Percentiles rank a stretch among this genome's conserved stretches.
Evolutionary conservation across 2,329 filamentous ascomycete species (phyloP).

Genomic region (Arachnomyces sp.): DNA sequence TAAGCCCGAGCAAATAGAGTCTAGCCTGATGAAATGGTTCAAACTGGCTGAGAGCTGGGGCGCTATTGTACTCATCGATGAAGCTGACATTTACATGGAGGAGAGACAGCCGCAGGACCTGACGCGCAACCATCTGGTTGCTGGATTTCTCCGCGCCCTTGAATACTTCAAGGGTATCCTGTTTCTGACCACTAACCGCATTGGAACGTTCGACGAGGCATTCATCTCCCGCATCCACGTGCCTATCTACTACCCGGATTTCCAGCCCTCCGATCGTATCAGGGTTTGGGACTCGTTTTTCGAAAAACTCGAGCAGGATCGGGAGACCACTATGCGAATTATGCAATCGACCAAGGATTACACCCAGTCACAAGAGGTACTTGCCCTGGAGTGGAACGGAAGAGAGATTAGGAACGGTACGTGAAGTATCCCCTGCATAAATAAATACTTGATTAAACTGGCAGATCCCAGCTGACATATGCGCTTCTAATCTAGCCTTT

Average conservation of each 20-base stretch:
- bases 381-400: too few species aligned
- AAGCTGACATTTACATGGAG: slow-evolving; percentile 39
- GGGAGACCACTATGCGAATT: too few species aligned
- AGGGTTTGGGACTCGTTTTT: too few species aligned
- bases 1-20: slow-evolving; percentile 23
- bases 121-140: slow-evolving; percentile 34
- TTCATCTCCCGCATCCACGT: slow-evolving; percentile 34
- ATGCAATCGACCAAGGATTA: too few species aligned
- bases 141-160: slow-evolving; percentile 11
- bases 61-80: slow-evolving; percentile 39
- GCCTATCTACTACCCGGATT: slow-evolving; percentile 20
- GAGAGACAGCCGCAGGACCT: slow-evolving; percentile 27
- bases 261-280: too few species aligned
- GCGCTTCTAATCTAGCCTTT: too few species aligned
- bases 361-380: too few species aligned
- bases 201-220: slow-evolving; percentile 33
- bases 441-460: too few species aligned
- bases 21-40: slow-evolving; percentile 22
- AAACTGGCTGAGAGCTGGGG: slow-evolving; percentile 19
- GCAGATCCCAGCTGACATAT: too few species aligned
- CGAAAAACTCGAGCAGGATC: too few species aligned
- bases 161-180: slow-evolving; percentile 38
- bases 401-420: too few species aligned
- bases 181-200: slow-evolving; percentile 38
- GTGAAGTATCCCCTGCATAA: too few species aligned